Percentiles rank a stretch among this genome's conserved stretches.
These are phyloP conservation scores for Cladosporium cucumerinum DNA, from an alignment of 2,329 filamentous ascomycete genomes.

Conservation along the genomic window DNA sequence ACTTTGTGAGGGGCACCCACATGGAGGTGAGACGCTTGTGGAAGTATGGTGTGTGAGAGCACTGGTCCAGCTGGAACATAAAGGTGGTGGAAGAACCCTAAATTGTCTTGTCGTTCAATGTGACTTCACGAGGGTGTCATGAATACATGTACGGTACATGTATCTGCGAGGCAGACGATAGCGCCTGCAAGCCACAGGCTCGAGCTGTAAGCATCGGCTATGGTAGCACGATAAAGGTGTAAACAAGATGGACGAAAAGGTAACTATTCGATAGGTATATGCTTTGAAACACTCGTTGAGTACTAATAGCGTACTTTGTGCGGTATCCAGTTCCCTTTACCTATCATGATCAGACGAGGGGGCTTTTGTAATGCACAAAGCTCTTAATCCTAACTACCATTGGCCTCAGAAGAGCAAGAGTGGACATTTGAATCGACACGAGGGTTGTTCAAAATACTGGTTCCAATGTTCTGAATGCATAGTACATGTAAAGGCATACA, in stretches of 20 bases:
- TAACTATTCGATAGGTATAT: neutral
- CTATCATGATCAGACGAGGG: neutral
- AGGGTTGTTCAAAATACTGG: neutral
- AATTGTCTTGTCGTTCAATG: neutral
- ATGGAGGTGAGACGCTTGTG: neutral
- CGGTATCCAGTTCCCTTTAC: neutral
- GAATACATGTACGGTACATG: neutral
- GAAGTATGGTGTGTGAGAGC: neutral
- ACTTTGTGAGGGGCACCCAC: neutral
- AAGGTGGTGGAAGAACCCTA: neutral
- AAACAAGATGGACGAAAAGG: too few species aligned
- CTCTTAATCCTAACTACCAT: neutral
- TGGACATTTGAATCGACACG: neutral
- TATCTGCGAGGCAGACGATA: neutral
- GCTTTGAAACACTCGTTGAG: neutral
- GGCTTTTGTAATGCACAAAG: neutral
- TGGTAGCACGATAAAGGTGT: neutral
- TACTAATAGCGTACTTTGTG: neutral
- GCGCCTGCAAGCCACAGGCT: neutral
- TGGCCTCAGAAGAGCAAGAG: neutral
- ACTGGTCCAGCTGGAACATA: neutral
- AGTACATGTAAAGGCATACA: neutral
- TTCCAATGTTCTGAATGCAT: neutral
- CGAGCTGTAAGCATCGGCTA: neutral
- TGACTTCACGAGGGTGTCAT: neutral